Base-by-base conservation (phyloP, 495 filamentous ascomycete species). In the Acidomyces sp. region DNA sequence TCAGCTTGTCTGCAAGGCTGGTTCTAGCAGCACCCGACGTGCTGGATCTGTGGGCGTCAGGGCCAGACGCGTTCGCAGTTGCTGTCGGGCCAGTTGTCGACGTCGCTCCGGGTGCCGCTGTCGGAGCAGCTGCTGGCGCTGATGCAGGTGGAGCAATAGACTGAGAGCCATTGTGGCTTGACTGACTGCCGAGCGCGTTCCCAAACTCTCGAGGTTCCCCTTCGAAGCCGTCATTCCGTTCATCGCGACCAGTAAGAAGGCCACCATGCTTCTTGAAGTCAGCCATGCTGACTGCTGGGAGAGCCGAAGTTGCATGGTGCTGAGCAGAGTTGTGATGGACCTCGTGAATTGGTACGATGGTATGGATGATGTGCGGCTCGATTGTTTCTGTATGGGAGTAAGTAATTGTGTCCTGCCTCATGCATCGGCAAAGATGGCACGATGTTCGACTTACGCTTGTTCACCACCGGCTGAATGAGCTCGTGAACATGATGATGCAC, bases 301-400 rank as follows among this genome's bases (percentile, higher is more conserved):
- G 61, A 10, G 67, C 37, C 7, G 47, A 68, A 6, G 71, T 63
- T 16, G 60, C 55, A 58, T 81, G 77, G 55, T 75, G 69, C 39
- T 72, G 66, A 5, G 74, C 62, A 13, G 69, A 63, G 27, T 76
- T 70, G 41, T 50, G 47, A 33, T 50, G 75, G 0, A 68, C 61
- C 54, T 82, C 77, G 43, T 80, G 77, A 45, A 80, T 64, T 0
- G 72, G 77, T 5, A 76, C 62, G n/a, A 74, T 77, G 32, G 72
- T 78, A 56, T 81, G 77, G 19, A 79, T 65, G 15, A 81, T 72
- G 4, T 65, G 62, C 4, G 75, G 75, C 48, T 79, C 73, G 37
- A 80, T 67, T 11, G 68, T 69, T 46, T 80, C 75, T 57, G 39
- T 16, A 33, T n/a, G 21, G 6, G 13, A 15, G 20, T 37, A 17